Evolutionary conservation across 257 asterid genomes (phyloP).

Genomic region (Linderniella brevidens): DNA sequence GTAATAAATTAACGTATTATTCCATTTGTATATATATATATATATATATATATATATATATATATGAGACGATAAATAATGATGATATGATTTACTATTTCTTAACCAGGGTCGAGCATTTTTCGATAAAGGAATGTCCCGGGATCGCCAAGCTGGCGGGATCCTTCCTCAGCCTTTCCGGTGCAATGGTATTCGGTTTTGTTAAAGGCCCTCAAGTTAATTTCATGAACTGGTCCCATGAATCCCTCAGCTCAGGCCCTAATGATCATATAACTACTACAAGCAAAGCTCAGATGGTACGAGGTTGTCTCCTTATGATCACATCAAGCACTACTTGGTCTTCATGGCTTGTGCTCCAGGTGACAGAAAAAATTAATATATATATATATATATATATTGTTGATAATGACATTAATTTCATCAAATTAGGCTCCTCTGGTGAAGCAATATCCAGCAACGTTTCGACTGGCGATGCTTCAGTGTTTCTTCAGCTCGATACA

Average conservation of each 20-base stretch:
- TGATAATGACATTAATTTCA: not conserved
- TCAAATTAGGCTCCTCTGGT: slow-evolving; percentile 16
- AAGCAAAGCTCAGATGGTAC: slow-evolving; percentile 12
- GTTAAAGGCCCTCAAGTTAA: slow-evolving; percentile 37
- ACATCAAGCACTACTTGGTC: slow-evolving; percentile 36
- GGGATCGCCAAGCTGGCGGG: slow-evolving; percentile 45
- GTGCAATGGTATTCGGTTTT: slow-evolving; percentile 42
- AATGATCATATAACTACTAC: slow-evolving; percentile 33
- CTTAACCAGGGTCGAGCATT: slow-evolving; percentile 30
- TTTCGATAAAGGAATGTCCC: slow-evolving; percentile 15
- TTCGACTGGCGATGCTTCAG: slow-evolving; percentile 23
- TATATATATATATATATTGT: not conserved
- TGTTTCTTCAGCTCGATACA: slow-evolving; percentile 18
- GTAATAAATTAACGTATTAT: slow-evolving; percentile 12
- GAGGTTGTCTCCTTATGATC: slow-evolving; percentile 44
- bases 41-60: not conserved
- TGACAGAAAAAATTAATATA: not conserved
- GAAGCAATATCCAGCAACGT: slow-evolving; percentile 27
- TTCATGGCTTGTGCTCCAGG: slow-evolving; percentile 57
- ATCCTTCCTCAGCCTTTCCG: slow-evolving; percentile 20
- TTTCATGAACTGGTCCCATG: slow-evolving; percentile 11
- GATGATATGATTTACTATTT: not conserved
- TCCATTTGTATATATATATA: not conserved
- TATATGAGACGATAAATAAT: too few relatives aligned
- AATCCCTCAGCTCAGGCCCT: slow-evolving; percentile 30